phyloP scores from a whole-genome alignment of 108 stramenopile species.

The Seminavis robusta region DNA sequence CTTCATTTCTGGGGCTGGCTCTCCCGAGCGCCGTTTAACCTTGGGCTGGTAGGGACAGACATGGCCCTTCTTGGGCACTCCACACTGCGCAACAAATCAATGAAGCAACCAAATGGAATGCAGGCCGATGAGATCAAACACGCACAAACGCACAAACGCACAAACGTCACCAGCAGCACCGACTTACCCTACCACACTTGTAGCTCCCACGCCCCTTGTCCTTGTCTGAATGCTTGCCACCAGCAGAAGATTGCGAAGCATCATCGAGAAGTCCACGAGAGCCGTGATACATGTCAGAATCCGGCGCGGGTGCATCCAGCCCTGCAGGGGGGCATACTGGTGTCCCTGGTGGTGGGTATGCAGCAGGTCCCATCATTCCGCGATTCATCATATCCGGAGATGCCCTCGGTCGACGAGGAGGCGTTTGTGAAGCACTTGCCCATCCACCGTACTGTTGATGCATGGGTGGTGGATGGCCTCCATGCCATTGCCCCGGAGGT shows the following conservation, averaged over 20 bases:
- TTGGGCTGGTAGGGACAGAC: slow-evolving; percentile 92
- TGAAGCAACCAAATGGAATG: neutral
- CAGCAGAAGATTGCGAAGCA: slow-evolving; percentile 21
- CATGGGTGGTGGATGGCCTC: slow-evolving; percentile 11
- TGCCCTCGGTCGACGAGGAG: slow-evolving; percentile 14
- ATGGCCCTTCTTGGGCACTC: slow-evolving; percentile 91
- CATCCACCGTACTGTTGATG: slow-evolving; percentile 9
- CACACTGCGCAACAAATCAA: slow-evolving; percentile 44
- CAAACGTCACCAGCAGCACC: neutral
- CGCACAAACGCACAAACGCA: neutral
- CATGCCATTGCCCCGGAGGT: slow-evolving; percentile 3
- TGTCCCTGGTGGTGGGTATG: neutral
- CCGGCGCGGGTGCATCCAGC: slow-evolving; percentile 23
- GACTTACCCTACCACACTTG: slow-evolving; percentile 74
- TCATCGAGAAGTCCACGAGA: slow-evolving; percentile 12
- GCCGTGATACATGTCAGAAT: slow-evolving; percentile 15
- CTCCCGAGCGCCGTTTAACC: slow-evolving; percentile 74
- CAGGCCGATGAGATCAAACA: neutral
- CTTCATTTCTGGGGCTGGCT: slow-evolving; percentile 79
- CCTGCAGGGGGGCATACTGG: slow-evolving; percentile 15
- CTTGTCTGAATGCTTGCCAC: slow-evolving; percentile 41
- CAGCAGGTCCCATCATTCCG: slow-evolving; percentile 8
- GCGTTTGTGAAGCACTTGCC: neutral
- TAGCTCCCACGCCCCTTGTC: slow-evolving; percentile 83
- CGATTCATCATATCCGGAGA: slow-evolving; percentile 24